phyloP scores from a whole-genome alignment of 2,329 filamentous ascomycete species.

The Cladorrhinum sp. region DNA sequence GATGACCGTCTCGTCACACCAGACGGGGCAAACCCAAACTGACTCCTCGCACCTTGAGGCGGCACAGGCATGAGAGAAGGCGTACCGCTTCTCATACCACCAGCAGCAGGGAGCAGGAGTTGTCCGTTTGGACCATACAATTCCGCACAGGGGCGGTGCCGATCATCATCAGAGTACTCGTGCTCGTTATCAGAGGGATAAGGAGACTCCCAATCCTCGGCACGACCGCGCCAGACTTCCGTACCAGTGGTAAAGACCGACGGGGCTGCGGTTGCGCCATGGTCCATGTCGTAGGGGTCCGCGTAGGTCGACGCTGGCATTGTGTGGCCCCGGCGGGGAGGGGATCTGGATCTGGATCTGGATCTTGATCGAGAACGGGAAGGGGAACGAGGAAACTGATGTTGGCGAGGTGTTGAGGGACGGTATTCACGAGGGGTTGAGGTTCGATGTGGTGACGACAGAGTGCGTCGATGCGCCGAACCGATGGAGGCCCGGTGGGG shows the following conservation, averaged over 20 bases:
- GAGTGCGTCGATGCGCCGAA: too few species aligned
- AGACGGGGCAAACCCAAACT: not conserved
- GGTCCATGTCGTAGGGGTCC: not conserved
- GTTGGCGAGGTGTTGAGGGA: slow-evolving; percentile 1
- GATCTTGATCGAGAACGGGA: not conserved
- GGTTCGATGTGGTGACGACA: not conserved
- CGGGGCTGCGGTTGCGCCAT: not conserved
- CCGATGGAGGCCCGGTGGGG: too few species aligned
- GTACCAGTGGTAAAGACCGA: slow-evolving; percentile 13
- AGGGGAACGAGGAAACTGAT: not conserved
- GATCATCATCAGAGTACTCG: slow-evolving; percentile 3
- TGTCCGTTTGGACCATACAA: too few species aligned
- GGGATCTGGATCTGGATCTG: not conserved
- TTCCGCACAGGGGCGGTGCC: not conserved
- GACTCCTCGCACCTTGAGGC: not conserved
- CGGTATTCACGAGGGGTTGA: not conserved
- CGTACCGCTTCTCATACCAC: not conserved
- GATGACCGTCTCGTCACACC: not conserved
- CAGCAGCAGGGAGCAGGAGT: not conserved
- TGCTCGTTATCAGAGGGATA: slow-evolving; percentile 19
- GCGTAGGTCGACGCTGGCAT: not conserved
- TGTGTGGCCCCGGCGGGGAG: slow-evolving; percentile 2
- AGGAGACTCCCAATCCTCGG: slow-evolving; percentile 28
- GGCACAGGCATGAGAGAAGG: not conserved
- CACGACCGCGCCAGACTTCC: slow-evolving; percentile 26